Conservation (phyloP, 257 asterid genomes). For the Verbascum thapsus region DNA sequence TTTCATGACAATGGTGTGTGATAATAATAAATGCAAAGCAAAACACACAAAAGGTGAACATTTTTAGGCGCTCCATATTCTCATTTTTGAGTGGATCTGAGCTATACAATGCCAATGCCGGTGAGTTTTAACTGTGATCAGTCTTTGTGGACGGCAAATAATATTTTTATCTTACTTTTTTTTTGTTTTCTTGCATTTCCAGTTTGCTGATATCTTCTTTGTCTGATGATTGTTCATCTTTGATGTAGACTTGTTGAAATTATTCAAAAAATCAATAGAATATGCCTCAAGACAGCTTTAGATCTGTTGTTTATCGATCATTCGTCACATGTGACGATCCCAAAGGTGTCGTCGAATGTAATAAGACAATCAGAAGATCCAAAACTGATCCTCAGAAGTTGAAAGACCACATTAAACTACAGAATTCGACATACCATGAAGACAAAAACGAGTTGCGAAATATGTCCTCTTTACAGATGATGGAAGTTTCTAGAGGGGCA, state of each 20-base stretch:
- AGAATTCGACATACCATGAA: slow-evolving; percentile 33
- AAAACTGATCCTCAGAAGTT: slow-evolving; percentile 39
- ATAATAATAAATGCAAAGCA: too few relatives aligned
- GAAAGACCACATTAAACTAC: slow-evolving; percentile 27
- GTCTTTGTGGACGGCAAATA: too few relatives aligned
- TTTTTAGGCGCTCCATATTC: too few relatives aligned
- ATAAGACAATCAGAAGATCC: slow-evolving; percentile 53
- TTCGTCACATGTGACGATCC: slow-evolving; percentile 75
- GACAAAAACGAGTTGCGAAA: slow-evolving; percentile 39
- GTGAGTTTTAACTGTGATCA: too few relatives aligned
- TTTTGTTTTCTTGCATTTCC: too few relatives aligned
- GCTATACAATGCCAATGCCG: too few relatives aligned
- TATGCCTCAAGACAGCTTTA: slow-evolving; percentile 65
- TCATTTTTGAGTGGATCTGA: too few relatives aligned
- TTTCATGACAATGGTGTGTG: too few relatives aligned
- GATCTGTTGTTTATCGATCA: slow-evolving; percentile 66
- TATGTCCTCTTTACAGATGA: slow-evolving; percentile 51
- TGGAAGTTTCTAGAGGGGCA: slow-evolving; percentile 66
- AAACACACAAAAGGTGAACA: too few relatives aligned
- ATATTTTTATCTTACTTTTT: too few relatives aligned
- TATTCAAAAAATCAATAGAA: slow-evolving; percentile 43
- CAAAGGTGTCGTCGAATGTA: slow-evolving; percentile 66
- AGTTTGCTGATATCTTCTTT: too few relatives aligned
- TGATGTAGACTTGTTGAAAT: slow-evolving; percentile 12
- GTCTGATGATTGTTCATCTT: too few relatives aligned